These are phyloP conservation scores for Spergularia azorica DNA, from an alignment of 179 eudicot species.

Conservation along the genomic window DNA sequence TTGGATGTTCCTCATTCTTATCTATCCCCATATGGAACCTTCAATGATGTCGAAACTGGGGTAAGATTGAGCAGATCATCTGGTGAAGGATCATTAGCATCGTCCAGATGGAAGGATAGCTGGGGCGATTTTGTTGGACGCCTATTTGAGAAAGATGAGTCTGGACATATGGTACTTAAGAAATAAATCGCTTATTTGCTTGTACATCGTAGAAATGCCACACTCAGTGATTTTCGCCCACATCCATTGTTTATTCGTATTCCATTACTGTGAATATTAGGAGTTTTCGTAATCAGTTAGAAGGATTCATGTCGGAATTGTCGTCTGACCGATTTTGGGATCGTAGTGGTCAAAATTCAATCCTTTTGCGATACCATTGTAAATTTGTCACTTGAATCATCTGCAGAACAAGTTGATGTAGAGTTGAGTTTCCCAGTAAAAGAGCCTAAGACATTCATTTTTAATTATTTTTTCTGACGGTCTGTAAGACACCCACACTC, in stretches of 20 bases:
- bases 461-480: too few relatives aligned
- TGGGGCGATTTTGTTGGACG: constrained; percentile 64
- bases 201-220: constrained; percentile 1
- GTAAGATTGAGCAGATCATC: constrained; percentile 28
- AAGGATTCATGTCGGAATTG: background rate
- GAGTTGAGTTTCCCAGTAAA: background rate
- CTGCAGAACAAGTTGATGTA: background rate
- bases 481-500: too few relatives aligned
- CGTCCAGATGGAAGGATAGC: constrained; percentile 47
- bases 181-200: constrained; percentile 24
- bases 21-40: constrained; percentile 80
- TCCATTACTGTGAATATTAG: constrained; percentile 22
- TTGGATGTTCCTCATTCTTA: constrained; percentile 66
- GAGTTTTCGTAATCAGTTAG: constrained; percentile 10
- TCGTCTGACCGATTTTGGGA: background rate
- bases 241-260: constrained; percentile 27
- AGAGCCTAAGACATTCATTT: background rate
- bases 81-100: constrained; percentile 32
- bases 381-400: background rate
- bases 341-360: background rate
- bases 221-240: background rate
- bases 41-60: constrained; percentile 46
- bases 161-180: constrained; percentile 63
- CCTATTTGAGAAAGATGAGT: constrained; percentile 58
- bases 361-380: too few relatives aligned